Evolutionary conservation across 768 basidiomycete species (phyloP).

Genomic region (Rhodotorula diobovata): DNA sequence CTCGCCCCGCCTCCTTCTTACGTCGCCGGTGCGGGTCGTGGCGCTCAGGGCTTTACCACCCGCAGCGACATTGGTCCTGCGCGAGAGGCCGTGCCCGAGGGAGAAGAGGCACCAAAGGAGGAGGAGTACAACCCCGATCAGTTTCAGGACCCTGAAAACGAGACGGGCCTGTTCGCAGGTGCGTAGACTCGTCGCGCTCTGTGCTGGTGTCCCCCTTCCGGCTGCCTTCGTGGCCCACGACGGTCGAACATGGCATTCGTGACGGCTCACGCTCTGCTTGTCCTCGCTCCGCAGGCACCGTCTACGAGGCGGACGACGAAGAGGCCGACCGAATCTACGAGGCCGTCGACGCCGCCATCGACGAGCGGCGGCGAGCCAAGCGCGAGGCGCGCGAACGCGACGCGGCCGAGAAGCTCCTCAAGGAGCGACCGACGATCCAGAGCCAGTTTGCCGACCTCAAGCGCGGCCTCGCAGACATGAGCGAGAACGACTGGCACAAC

Average conservation of each 20-base stretch:
- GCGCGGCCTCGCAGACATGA: conserved; percentile 75
- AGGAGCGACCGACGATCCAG: conserved; percentile 88
- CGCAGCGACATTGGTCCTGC: conserved; percentile 98
- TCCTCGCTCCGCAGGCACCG: conserved; percentile 51
- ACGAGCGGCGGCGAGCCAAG: conserved; percentile 69
- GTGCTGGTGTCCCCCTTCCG: neutral
- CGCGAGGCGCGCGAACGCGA: conserved; percentile 73
- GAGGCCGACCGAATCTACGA: conserved; percentile 96
- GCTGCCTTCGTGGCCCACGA: no score
- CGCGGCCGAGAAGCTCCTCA: conserved; percentile 70
- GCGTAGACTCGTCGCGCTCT: neutral
- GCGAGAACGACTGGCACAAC: conserved; percentile 83
- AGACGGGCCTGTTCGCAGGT: conserved; percentile 90
- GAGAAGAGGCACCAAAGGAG: conserved; percentile 70
- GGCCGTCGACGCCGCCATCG: conserved; percentile 83
- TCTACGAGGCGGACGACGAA: conserved; percentile 95
- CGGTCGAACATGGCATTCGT: neutral
- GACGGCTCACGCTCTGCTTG: neutral
- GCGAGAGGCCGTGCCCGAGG: conserved; percentile 83
- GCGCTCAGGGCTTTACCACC: conserved; percentile 80
- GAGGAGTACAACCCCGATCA: conserved; percentile 80
- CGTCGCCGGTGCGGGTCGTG: conserved; percentile 96
- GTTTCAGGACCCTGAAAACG: conserved; percentile 95
- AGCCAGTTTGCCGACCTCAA: conserved; percentile 95
- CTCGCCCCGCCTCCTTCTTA: conserved; percentile 62